These are phyloP conservation scores for Castanea sativa DNA, from an alignment of 306 rosid genomes.

Conservation along the genomic window DNA sequence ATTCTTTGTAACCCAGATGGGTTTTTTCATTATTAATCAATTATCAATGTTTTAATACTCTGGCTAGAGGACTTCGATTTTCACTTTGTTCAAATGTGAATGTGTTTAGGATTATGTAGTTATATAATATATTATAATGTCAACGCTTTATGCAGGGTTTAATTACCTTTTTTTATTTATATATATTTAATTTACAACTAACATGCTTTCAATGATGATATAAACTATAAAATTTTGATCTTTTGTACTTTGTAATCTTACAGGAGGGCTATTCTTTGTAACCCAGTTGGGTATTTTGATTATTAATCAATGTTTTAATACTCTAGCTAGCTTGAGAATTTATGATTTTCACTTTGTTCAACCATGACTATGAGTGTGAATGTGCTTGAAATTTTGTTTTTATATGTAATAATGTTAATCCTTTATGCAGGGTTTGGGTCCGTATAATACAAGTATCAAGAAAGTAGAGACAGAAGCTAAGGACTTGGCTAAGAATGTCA, in stretches of 20 bases:
- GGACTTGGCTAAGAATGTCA: conserved; percentile 92
- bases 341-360: background rate
- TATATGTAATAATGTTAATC: background rate
- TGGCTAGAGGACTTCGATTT: background rate
- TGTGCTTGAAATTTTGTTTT: background rate
- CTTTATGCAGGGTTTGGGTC: conserved; percentile 83
- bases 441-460: conserved; percentile 79
- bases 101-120: background rate
- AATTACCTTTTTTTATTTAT: too few species aligned
- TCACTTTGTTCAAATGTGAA: background rate
- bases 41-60: background rate
- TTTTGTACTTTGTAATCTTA: background rate
- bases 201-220: too few species aligned
- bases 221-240: too few species aligned
- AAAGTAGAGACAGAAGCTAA: conserved; percentile 86
- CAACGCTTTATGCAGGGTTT: conserved; percentile 29
- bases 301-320: background rate
- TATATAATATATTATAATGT: background rate
- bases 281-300: too few species aligned
- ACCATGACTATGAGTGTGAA: background rate
- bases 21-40: background rate
- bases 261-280: too few species aligned
- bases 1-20: too few species aligned
- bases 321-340: background rate
- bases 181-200: too few species aligned